Conservation (phyloP, 2,329 filamentous ascomycete species). For the Nigrograna mackinnonii region DNA sequence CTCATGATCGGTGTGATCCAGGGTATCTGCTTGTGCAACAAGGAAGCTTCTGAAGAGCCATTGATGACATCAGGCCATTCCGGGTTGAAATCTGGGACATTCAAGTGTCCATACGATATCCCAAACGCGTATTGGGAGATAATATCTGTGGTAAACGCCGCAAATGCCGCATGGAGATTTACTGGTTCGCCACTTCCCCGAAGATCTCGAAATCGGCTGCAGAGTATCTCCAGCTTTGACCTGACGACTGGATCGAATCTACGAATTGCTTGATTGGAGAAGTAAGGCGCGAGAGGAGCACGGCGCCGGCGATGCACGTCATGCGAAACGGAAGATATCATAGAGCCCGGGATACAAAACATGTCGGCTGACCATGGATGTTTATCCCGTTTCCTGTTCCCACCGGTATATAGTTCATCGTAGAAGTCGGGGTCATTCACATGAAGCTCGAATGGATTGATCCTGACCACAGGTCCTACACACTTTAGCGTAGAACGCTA, state of each 20-base stretch:
- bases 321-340: conserved; percentile 23
- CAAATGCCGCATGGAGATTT: neutral
- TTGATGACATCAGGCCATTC: neutral
- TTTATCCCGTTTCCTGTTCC: conserved; percentile 7
- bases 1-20: neutral
- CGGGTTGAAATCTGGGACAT: neutral
- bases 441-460: conserved; percentile 25
- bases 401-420: conserved; percentile 21
- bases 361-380: conserved; percentile 14
- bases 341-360: conserved; percentile 9
- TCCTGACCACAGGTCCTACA: conserved; percentile 25
- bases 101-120: neutral
- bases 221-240: neutral
- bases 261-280: conserved; percentile 22
- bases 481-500: neutral
- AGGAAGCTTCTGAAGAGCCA: neutral
- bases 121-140: neutral
- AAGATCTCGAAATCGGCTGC: neutral
- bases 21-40: neutral
- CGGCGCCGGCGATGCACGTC: conserved; percentile 27
- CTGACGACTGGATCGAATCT: conserved; percentile 16
- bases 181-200: neutral
- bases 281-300: conserved; percentile 26
- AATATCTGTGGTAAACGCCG: neutral
- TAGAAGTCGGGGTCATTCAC: conserved; percentile 22